Evolutionary conservation across 257 asterid species (phyloP), one percentile per base, ranked within the genome.

Genomic region (Osmanthus fragrans): DNA sequence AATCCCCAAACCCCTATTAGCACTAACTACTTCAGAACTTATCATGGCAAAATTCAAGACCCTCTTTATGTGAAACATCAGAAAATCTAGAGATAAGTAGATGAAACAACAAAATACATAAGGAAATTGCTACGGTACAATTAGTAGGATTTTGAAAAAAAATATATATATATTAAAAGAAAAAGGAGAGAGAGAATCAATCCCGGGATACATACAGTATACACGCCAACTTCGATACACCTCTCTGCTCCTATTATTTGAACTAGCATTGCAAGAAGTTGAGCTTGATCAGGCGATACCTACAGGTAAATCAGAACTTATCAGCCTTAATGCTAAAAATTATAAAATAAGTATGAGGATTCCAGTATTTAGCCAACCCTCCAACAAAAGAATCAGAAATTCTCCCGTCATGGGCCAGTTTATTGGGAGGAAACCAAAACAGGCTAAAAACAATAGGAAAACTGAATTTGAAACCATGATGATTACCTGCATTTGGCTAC

Each of bases 221-320:
- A 95, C 32, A 92, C 93, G 37, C 99, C 99, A 79, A 95, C 90
- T 93, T 95, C 99, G 33, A 95, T 93, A 83, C 97, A 95, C 79
- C 87, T 91, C 74, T 90, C 76, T n/a, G 97, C 98, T 82, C 97
- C 98, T 47, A 88, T 82, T 85, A 89, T 87, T 86, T 91, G 93
- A 32, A 90, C 92, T 25, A 95, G 96, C 97, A 95, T 89, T 39
- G 96, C 94, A 73, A 95, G 97, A 75, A 95, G 92, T 82, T 95
- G 99, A 8, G 97, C 98, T 84, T 95, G 97, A 88, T 95, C 99
- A 37, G 99, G 98, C 56, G 99, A 95, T 39, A 91, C 96, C 97
- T 92, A 73, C 42, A 37, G 32, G 51, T 76, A 77, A 45, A 79
- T 40, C 33, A 69, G 63, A 49, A 76, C 68, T 71, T 7, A 70